A percentile compares a stretch with the other conserved stretches of the same genome.
Conservation (phyloP, 2,329 filamentous ascomycete genomes). For the Verticillium albo-atrum region DNA sequence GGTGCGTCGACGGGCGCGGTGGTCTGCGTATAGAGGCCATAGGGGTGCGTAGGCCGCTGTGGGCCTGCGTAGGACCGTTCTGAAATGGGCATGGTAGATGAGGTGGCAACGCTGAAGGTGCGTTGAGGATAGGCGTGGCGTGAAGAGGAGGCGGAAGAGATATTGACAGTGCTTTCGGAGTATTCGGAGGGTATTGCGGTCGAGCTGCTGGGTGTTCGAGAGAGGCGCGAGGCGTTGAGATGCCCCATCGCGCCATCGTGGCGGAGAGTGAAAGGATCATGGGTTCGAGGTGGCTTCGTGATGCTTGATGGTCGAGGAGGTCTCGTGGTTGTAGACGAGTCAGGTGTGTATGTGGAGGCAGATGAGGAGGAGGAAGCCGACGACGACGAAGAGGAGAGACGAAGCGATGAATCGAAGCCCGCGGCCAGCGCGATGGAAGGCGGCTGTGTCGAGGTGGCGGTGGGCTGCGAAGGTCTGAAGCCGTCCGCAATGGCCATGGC, state of each 20-base stretch:
- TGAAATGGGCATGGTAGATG: constrained; percentile 58
- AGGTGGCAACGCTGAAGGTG: constrained; percentile 64
- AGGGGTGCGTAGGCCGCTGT: constrained; percentile 74
- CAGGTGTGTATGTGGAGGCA: constrained; percentile 8
- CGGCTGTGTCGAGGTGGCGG: not conserved
- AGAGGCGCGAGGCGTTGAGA: constrained; percentile 11
- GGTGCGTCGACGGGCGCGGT: constrained; percentile 54
- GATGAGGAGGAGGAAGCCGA: not conserved
- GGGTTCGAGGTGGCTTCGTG: constrained; percentile 44
- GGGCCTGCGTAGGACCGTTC: constrained; percentile 56
- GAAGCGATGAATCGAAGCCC: not conserved
- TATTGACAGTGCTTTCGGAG: constrained; percentile 62
- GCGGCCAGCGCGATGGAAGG: constrained; percentile 13
- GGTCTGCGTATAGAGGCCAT: constrained; percentile 80
- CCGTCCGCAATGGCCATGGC: constrained; percentile 50
- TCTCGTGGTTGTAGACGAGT: constrained; percentile 12
- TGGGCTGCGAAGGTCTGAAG: constrained; percentile 33
- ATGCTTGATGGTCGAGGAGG: constrained; percentile 48
- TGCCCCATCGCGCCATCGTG: constrained; percentile 37
- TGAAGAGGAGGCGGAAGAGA: constrained; percentile 69
- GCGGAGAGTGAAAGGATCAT: constrained; percentile 47
- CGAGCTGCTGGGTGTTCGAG: constrained; percentile 24
- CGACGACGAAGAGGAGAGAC: not conserved
- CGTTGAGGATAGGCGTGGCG: constrained; percentile 82
- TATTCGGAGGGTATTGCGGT: constrained; percentile 33